Base-by-base conservation (phyloP, 169 alveolate species). In the Plasmodium sp. region DNA sequence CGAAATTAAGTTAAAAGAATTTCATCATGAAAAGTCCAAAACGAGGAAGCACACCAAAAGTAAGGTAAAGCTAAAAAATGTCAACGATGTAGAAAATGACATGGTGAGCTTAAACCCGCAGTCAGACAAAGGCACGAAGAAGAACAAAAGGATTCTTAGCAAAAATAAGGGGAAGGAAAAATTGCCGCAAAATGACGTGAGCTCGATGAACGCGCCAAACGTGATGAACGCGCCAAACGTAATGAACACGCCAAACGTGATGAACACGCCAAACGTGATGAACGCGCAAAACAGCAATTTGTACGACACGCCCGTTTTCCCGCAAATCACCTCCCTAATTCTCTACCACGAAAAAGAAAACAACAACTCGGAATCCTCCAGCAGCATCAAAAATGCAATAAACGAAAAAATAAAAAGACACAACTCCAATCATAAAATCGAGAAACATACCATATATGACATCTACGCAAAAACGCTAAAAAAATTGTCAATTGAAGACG, bases 281-380 rank as follows among this genome's bases (percentile, higher is more conserved):
- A 62, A 62, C 77, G 77, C 36, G 12, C 31, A 62, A 18, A 5
- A 7, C 36, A 62, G 9, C 77, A 9, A 79, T 77, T 88, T 88
- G 51, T 79, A 71, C 31, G 94, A 88, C 48, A 88, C 88, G 12
- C 94, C 94, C 3, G 82, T 88, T 62, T 88, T 88, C 34, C 94
- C 94, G 36, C 81, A 48, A 18, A 88, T 88, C 33, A 79, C 81
- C 43, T 88, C 94, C 31, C 72, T 88, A 88, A 88, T 88, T 79
- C 73, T 77, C 31, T 84, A 88, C 82, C 88, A 88, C 41, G 94
- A 88, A 58, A 77, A 58, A 48, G 90, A 88, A 36, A 62, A 79
- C 16, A 77, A 41, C 18, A 73, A 31, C 73, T 41, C 94, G 3
- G 94, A 88, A 58, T 81, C 31, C 54, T 79, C 88, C 39, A 27